Evolutionary conservation across 768 basidiomycete species (phyloP), one percentile per base, ranked within the genome.

Genomic region (Rhodotorula toruloides): DNA sequence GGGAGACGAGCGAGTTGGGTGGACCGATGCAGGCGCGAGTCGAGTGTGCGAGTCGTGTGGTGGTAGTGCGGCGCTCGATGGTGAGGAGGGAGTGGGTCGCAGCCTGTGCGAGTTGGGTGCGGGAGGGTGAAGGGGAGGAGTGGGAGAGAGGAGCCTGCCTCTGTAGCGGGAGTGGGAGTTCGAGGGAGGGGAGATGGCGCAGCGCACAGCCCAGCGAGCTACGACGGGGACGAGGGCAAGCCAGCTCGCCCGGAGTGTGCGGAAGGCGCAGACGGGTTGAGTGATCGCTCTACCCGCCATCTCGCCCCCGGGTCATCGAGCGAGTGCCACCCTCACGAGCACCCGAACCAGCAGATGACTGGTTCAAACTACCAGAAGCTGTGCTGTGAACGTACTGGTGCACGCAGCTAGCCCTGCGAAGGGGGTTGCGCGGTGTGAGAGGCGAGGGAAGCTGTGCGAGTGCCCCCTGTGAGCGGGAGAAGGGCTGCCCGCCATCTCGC

Each of bases 111-210:
- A 34, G 43, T 36, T 29, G 47, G 42, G 29, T 6, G 19, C 19
- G 31, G 31, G 44, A 37, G 31, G 59, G 55, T 37, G 54, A 56
- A 37, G 53, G 50, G 47, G 39, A 46, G 55, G 55, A 63, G 61
- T n/a, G n/a, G 54, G 48, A 63, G 60, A 59, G 61, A 63, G 57
- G 48, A 52, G 39, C 68, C 68, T 47, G 68, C 68, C 48, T 44
- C 4, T 44, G 56, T 11, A 29, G 9, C 21, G 39, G 14, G 52
- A 56, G 49, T 8, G 6, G 4, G 48, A 31, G 17, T 14, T 32
- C 13, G 39, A 49, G 50, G 27, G n/a, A 13, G 29, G 52, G 54
- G 58, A 63, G 64, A 66, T 62, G 64, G 69, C 60, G 49, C 47
- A 11, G 37, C 31, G 29, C 19, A 29, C 7, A 10, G 27, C 27